phyloP scores from a whole-genome alignment of 345 rosid species.

The Salix viminalis region DNA sequence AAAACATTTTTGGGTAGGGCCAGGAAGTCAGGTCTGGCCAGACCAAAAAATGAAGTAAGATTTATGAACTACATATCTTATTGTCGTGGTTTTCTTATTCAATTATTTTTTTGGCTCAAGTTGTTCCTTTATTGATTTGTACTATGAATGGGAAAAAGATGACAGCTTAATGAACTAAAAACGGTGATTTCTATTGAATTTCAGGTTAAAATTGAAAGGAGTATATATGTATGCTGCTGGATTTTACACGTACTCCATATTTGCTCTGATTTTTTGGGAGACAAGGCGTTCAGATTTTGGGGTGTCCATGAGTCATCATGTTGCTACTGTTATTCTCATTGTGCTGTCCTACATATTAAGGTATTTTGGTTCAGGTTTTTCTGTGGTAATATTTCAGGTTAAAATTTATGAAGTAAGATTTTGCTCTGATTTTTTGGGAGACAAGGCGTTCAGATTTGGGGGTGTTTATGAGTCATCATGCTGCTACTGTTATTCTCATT shows the following conservation, averaged over 20 bases:
- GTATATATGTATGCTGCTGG: constrained; percentile 90
- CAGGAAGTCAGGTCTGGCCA: constrained; percentile 79
- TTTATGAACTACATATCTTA: background rate
- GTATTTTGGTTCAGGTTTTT: constrained; percentile 27
- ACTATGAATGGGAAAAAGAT: background rate
- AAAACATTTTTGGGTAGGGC: constrained; percentile 77
- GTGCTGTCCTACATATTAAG: constrained; percentile 82
- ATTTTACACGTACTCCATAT: constrained; percentile 90
- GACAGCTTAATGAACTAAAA: constrained; percentile 8
- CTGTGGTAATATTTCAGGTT: background rate
- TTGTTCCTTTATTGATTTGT: background rate
- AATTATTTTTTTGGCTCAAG: background rate
- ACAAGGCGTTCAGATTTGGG: constrained; percentile 97
- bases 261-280: constrained; percentile 97
- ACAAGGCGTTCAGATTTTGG: constrained; percentile 99
- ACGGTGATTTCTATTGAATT: constrained; percentile 12
- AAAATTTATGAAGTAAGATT: background rate
- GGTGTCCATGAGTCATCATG: constrained; percentile 96
- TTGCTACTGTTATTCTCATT: constrained; percentile 71
- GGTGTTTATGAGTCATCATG: constrained; percentile 95
- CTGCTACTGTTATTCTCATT: constrained; percentile 71
- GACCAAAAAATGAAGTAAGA: constrained; percentile 79
- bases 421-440: constrained; percentile 96
- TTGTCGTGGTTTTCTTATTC: background rate
- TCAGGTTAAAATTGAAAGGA: constrained; percentile 85